Conservation (phyloP, 2,329 filamentous ascomycete genomes). For the Cordyceps farinosa region DNA sequence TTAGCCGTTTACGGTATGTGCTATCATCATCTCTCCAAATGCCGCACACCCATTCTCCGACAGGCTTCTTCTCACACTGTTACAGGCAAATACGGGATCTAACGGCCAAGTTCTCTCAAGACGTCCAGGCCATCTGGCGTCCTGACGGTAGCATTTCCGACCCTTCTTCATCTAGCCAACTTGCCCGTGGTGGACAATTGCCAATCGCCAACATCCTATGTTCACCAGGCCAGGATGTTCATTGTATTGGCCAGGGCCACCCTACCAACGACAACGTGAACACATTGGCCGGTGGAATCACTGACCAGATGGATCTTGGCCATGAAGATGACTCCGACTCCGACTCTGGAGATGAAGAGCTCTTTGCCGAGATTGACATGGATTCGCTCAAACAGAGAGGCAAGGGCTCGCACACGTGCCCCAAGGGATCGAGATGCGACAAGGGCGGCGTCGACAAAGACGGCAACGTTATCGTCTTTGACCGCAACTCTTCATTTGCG, state of each 20-base stretch:
- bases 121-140: slow-evolving; percentile 33
- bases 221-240: not conserved
- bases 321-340: slow-evolving; percentile 29
- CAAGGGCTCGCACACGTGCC: slow-evolving; percentile 38
- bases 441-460: slow-evolving; percentile 40
- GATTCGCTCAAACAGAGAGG: slow-evolving; percentile 38
- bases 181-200: not conserved
- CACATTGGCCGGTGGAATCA: not conserved
- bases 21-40: not conserved
- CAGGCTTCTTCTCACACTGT: slow-evolving; percentile 13
- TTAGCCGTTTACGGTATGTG: slow-evolving; percentile 33
- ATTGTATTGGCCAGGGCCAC: not conserved
- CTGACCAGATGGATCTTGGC: slow-evolving; percentile 7
- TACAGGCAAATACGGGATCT: slow-evolving; percentile 34
- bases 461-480: slow-evolving; percentile 37
- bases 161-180: not conserved
- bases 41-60: not conserved
- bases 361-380: slow-evolving; percentile 37
- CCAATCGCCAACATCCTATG: not conserved
- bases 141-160: slow-evolving; percentile 17
- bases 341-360: slow-evolving; percentile 32
- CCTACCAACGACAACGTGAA: not conserved
- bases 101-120: slow-evolving; percentile 32
- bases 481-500: slow-evolving; percentile 41
- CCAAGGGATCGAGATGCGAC: slow-evolving; percentile 33